Base-by-base conservation (phyloP, 2,329 filamentous ascomycete genomes). In the Ophiostoma tasmaniense region DNA sequence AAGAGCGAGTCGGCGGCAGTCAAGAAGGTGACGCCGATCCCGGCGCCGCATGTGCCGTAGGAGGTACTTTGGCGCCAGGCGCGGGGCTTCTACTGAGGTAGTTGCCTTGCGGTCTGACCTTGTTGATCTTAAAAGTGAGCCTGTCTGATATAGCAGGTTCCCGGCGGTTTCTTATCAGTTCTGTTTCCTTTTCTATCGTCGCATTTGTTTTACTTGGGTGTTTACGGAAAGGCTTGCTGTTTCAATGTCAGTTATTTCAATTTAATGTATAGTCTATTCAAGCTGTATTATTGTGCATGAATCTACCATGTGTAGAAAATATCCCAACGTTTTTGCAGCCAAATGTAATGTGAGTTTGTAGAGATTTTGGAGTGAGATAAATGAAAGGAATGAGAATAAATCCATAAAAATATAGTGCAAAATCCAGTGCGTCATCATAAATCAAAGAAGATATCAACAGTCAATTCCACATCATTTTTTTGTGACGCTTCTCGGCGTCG, bases 21-120 rank as follows among this genome's bases (percentile, higher is more conserved):
- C 22, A 71, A 69, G 45, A 73, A 72, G 67, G 72, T 67, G 42
- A 73, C 72, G 42, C 72, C 72, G 0, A 67, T 73, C 33, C 72
- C 72, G 30, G 50, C 70, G 42, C 72, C 72, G 39, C 69, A 52
- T 35, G 55, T 67, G 25, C 42, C 25, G 39, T 69, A 69, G 68
- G 11, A 42, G 45, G 8, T 6, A 28, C 52, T n/a, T 30, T 2
- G 25, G 55, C 55, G 11, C n/a, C 6, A 17, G 55, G 55, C 2
- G 4, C 2, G 55, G 55, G 1, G 11, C 20, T 13, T 30, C 22
- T 61, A 30, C 55, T 30, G 52, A 61, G 33, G 33, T 8, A 33
- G 33, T 33, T 8, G 33, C 8, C 33, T 33, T 33, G n/a, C n/a
- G n/a, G n/a, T 33, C 33, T 33, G 33, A 33, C 33, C 8, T 55